phyloP scores from a whole-genome alignment of 805 yeast species.

The Tetrapisispora namnaoensis region DNA sequence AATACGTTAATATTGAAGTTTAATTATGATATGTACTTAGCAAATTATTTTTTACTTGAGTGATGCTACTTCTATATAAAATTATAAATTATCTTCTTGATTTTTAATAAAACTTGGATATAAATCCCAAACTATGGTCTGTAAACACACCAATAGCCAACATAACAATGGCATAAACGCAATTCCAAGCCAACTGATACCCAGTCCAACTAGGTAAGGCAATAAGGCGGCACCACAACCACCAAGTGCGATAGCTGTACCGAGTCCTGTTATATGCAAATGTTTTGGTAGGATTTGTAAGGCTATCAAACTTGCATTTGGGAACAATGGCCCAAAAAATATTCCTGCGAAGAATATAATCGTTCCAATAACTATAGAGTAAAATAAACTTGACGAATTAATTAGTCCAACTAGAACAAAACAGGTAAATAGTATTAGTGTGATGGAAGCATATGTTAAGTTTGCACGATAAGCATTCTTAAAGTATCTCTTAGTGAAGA shows the following conservation, averaged over 20 bases:
- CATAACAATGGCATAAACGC: constrained; percentile 22
- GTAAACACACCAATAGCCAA: constrained; percentile 14
- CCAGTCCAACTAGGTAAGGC: constrained; percentile 53
- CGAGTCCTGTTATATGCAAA: constrained; percentile 57
- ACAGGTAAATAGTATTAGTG: constrained; percentile 29
- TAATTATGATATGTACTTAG: no score
- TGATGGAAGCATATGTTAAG: constrained; percentile 27
- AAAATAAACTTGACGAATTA: constrained; percentile 8
- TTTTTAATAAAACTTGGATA: constrained; percentile 23
- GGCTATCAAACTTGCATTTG: constrained; percentile 60
- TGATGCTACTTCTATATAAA: not conserved
- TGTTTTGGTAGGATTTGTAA: constrained; percentile 51
- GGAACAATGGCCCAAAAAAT: constrained; percentile 61
- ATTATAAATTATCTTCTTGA: constrained; percentile 14
- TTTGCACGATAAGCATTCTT: constrained; percentile 35
- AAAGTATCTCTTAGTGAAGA: constrained; percentile 41
- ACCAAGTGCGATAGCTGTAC: constrained; percentile 68
- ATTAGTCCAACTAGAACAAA: constrained; percentile 18
- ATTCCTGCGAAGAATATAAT: constrained; percentile 42
- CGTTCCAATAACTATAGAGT: constrained; percentile 15
- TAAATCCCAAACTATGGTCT: constrained; percentile 19
- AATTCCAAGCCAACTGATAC: constrained; percentile 21
- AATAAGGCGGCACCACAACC: constrained; percentile 75
- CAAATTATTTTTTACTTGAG: no score
- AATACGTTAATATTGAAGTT: no score